Conservation (phyloP, 2,329 filamentous ascomycete species). For the Colletotrichum sansevieriae region DNA sequence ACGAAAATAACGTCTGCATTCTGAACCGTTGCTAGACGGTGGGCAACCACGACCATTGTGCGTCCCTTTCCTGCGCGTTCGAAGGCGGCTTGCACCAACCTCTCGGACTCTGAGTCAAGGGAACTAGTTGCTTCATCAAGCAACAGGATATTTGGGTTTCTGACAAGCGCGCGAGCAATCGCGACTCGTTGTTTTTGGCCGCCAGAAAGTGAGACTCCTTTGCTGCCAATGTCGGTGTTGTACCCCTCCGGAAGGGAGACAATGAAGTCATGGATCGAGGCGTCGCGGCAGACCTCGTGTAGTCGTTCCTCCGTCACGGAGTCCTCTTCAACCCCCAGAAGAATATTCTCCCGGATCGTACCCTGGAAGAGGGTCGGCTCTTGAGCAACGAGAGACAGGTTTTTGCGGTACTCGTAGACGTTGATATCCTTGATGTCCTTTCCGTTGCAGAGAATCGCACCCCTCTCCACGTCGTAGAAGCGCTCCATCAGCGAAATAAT, state of each 20-base stretch:
- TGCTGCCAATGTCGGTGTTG: slow-evolving; percentile 75
- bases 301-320: slow-evolving; percentile 65
- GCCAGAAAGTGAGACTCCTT: slow-evolving; percentile 76
- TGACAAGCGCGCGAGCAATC: slow-evolving; percentile 77
- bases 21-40: slow-evolving; percentile 81
- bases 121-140: slow-evolving; percentile 81
- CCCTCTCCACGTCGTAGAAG: slow-evolving; percentile 77
- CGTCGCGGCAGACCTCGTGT: slow-evolving; percentile 68
- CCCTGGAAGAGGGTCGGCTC: slow-evolving; percentile 80
- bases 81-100: slow-evolving; percentile 75
- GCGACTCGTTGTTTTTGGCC: slow-evolving; percentile 79
- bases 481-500: slow-evolving; percentile 75
- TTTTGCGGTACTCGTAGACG: slow-evolving; percentile 71
- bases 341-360: slow-evolving; percentile 74
- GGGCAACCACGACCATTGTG: slow-evolving; percentile 82
- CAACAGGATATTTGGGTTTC: slow-evolving; percentile 74
- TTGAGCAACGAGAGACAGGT: slow-evolving; percentile 79
- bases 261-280: slow-evolving; percentile 80
- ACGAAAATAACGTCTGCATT: slow-evolving; percentile 87
- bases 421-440: slow-evolving; percentile 70
- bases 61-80: slow-evolving; percentile 71
- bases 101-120: slow-evolving; percentile 73
- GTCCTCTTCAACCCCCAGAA: slow-evolving; percentile 71
- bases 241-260: slow-evolving; percentile 76
- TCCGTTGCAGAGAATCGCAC: slow-evolving; percentile 74